Evolutionary conservation across 208 protist genomes (phyloP), one percentile per base, ranked within the genome.

Genomic region (Leishmania aethiopica): DNA sequence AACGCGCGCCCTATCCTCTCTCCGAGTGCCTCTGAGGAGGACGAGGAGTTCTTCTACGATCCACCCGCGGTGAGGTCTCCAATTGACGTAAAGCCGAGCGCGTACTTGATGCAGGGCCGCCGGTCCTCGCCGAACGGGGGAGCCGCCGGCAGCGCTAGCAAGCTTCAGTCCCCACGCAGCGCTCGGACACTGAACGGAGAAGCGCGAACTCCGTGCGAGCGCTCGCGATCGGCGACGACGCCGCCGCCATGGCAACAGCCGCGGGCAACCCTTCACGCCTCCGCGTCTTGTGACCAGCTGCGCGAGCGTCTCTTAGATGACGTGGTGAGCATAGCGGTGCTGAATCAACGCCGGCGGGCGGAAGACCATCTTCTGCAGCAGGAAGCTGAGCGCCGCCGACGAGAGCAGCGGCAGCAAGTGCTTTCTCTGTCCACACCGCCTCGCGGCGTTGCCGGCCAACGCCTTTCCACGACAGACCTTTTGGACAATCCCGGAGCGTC

Each of bases 11-110:
- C 66, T 6, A 47, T 64, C 35, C 49, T 60, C 59, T 64, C 60
- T 0, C 51, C 60, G 11, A 66, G 75, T 28, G 79, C 55, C 3
- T 79, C 82, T 40, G 81, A 84, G 1, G 79, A 85, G 0, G 76
- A 83, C 13, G 83, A 79, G 32, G 79, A 86, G 62, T 69, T 55
- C 28, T 78, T 76, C 45, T 83, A 87, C 78, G 74, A 83, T n/a
- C 71, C 82, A 17, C 81, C 79, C 1, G 35, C 80, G 37, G 67
- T 85, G 17, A 66, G 70, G 13, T 75, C 84, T 22, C 84, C 85
- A 5, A 86, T 91, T 28, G 32, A 79, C 45, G 85, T 89, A 28
- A 81, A 86, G 71, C 81, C 85, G 11, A 90, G 86, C 49, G 76
- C 79, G 35, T 81, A 84, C 35, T 62, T 90, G 13, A 90, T 77